Percentiles rank a stretch among this genome's conserved stretches.
These are phyloP conservation scores for Colletotrichum truncatum DNA, from an alignment of 2,329 filamentous ascomycete species.

Conservation along the genomic window DNA sequence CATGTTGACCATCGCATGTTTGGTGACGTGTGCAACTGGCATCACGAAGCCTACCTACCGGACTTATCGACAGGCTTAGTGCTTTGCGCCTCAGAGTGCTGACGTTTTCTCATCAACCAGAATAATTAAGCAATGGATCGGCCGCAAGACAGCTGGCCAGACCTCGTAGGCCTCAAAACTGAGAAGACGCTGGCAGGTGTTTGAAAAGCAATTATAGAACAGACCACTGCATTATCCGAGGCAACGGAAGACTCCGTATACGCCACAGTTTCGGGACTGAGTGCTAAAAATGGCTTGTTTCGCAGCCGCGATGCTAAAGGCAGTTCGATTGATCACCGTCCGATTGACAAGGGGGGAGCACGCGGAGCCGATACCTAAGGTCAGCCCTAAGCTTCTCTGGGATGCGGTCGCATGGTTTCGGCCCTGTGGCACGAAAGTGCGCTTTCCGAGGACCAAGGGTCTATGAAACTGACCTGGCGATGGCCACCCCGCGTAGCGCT, in stretches of 20 bases:
- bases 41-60: too few species aligned
- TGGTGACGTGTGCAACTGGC: too few species aligned
- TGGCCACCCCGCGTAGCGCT: not conserved
- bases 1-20: too few species aligned
- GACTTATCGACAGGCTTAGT: too few species aligned
- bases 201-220: not conserved
- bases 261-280: not conserved
- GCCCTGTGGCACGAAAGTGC: not conserved
- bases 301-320: not conserved
- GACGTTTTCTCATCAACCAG: too few species aligned
- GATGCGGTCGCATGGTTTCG: slow-evolving; percentile 7
- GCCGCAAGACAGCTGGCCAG: too few species aligned
- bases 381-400: slow-evolving; percentile 25
- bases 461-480: not conserved
- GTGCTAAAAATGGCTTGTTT: not conserved
- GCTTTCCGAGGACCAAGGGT: not conserved
- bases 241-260: not conserved
- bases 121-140: too few species aligned
- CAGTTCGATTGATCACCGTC: slow-evolving; percentile 19
- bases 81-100: too few species aligned
- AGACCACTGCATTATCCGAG: too few species aligned
- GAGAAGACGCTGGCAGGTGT: not conserved
- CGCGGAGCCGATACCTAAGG: not conserved
- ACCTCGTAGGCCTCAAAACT: too few species aligned
- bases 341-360: slow-evolving; percentile 14